These are phyloP conservation scores for Phialocephala subalpina DNA, from an alignment of 2,329 filamentous ascomycete genomes.

Conservation along the genomic window DNA sequence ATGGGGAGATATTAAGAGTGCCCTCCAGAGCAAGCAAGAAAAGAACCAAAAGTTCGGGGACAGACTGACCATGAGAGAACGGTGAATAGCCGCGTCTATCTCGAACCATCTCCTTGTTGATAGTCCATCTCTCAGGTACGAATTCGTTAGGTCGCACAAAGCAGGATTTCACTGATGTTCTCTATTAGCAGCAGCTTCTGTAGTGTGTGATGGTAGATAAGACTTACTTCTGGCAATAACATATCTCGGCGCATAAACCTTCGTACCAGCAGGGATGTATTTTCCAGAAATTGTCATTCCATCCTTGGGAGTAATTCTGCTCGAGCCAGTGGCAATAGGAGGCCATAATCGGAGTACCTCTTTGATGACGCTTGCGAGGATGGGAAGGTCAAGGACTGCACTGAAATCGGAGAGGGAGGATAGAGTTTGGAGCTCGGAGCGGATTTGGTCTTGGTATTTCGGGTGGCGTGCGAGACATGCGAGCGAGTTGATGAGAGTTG, in stretches of 20 bases:
- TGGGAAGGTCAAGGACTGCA: background rate
- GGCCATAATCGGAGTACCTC: constrained; percentile 49
- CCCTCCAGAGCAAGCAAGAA: no score
- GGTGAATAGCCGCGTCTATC: constrained; percentile 1
- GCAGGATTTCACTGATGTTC: constrained; percentile 6
- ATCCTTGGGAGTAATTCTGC: constrained; percentile 45
- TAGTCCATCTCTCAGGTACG: constrained; percentile 24
- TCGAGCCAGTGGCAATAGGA: constrained; percentile 45
- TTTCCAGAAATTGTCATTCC: constrained; percentile 35
- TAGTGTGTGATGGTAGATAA: background rate
- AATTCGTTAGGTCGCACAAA: constrained; percentile 10
- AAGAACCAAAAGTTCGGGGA: no score
- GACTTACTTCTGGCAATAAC: constrained; percentile 7
- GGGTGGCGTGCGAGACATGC: background rate
- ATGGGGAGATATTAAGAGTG: no score
- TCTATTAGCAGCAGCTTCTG: background rate
- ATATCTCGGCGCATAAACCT: constrained; percentile 9
- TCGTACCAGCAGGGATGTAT: constrained; percentile 10
- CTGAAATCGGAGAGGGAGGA: background rate
- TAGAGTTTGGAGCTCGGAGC: background rate
- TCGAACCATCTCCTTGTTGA: constrained; percentile 10
- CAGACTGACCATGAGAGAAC: no score
- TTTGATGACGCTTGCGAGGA: constrained; percentile 46
- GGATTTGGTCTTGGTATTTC: background rate
- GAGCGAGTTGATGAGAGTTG: background rate